Conservation (phyloP, 495 filamentous ascomycete genomes). For the Hyphodiscus hymeniophilus region DNA sequence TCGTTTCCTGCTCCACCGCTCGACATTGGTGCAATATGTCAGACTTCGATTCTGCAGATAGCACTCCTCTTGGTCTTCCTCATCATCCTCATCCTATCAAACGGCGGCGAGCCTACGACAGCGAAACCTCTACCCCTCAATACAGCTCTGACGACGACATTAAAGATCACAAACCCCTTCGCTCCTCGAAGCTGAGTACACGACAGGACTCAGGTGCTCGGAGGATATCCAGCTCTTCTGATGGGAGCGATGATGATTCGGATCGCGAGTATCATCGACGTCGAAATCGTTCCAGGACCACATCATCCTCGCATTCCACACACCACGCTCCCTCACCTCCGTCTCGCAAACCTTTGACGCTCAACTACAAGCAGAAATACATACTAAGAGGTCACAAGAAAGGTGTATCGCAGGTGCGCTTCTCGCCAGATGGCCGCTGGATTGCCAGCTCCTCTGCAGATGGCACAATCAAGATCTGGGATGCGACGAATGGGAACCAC, state of each 20-base stretch:
- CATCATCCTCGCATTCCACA: constrained; percentile 25
- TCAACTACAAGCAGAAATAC: constrained; percentile 55
- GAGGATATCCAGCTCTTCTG: constrained; percentile 27
- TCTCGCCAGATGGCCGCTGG: constrained; percentile 82
- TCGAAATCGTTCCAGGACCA: constrained; percentile 11
- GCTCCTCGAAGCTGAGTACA: constrained; percentile 2
- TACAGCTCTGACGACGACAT: constrained; percentile 48
- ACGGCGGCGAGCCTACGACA: constrained; percentile 20
- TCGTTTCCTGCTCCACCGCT: neutral
- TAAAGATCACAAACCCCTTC: constrained; percentile 20
- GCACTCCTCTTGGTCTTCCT: too few species aligned
- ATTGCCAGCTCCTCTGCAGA: constrained; percentile 90
- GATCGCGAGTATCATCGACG: constrained; percentile 20
- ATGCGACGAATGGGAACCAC: constrained; percentile 64
- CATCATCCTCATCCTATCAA: constrained; percentile 15
- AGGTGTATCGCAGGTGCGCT: constrained; percentile 77
- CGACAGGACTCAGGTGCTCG: constrained; percentile 13
- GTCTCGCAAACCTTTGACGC: constrained; percentile 21
- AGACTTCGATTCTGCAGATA: constrained; percentile 23
- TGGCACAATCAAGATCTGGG: constrained; percentile 84
- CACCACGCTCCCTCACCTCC: constrained; percentile 20
- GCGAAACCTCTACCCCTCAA: constrained; percentile 25
- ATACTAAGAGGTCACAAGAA: constrained; percentile 66
- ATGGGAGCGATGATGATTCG: constrained; percentile 21
- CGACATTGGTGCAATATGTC: constrained; percentile 26